Evolutionary conservation across 2,329 filamentous ascomycete genomes (phyloP).

Genomic region (Hymenoscyphus scutula): DNA sequence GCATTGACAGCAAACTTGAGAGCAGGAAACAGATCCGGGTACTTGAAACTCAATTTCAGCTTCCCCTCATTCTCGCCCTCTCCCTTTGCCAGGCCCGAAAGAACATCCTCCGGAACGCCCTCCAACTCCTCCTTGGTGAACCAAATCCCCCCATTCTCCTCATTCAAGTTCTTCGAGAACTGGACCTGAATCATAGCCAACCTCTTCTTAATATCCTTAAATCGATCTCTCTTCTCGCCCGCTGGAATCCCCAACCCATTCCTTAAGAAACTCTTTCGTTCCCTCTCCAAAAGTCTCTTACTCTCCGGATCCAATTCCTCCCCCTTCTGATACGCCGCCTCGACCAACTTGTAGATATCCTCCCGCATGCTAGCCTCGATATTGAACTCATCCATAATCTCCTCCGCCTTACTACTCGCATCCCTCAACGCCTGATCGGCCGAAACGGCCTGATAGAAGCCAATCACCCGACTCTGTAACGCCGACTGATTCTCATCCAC

Average conservation of each 20-base stretch:
- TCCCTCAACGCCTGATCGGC: conserved; percentile 66
- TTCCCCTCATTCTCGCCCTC: conserved; percentile 70
- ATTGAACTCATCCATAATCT: conserved; percentile 70
- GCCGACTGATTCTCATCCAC: conserved; percentile 66
- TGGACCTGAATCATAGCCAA: conserved; percentile 71
- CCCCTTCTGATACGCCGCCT: conserved; percentile 55
- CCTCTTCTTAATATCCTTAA: conserved; percentile 84
- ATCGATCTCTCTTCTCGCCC: conserved; percentile 69
- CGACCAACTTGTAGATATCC: conserved; percentile 69
- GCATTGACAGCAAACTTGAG: conserved; percentile 74
- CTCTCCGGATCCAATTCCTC: conserved; percentile 68
- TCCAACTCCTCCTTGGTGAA: conserved; percentile 71
- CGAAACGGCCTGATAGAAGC: conserved; percentile 80
- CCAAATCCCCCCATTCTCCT: conserved; percentile 80
- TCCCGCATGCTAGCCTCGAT: conserved; percentile 81
- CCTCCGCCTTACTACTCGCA: conserved; percentile 73
- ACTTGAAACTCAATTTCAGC: conserved; percentile 76
- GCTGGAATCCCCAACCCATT: conserved; percentile 72
- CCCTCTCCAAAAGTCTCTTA: conserved; percentile 70
- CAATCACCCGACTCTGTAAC: conserved; percentile 63
- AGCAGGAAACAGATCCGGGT: conserved; percentile 75
- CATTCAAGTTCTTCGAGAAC: conserved; percentile 78
- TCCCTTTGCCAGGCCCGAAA: conserved; percentile 67
- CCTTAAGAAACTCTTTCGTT: conserved; percentile 72
- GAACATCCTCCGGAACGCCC: conserved; percentile 70